Evolutionary conservation across 1,139 yeast species (phyloP).

Genomic region (Hyphopichia wangnamkhiaoensis): DNA sequence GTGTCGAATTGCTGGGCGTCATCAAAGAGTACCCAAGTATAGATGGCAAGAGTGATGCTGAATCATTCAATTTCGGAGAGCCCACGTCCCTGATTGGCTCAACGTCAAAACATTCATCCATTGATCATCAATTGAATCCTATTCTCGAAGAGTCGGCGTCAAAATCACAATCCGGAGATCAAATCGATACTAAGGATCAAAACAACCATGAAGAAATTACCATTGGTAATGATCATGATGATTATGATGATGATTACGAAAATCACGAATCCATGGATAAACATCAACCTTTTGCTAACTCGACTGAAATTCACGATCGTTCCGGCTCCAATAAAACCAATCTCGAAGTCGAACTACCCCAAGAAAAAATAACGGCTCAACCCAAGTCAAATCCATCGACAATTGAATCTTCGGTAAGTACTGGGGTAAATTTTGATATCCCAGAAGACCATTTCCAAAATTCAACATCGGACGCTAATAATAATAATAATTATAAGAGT

Average conservation of each 20-base stretch:
- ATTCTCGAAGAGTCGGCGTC: slow-evolving; percentile 7
- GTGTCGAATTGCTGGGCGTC: no score
- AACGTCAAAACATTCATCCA: neutral
- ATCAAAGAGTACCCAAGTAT: no score
- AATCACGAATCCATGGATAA: neutral
- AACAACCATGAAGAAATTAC: neutral
- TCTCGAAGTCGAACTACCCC: neutral
- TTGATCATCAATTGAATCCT: slow-evolving; percentile 6
- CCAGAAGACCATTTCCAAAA: neutral
- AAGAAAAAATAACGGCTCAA: no score
- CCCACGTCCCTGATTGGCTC: neutral
- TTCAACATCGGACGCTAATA: slow-evolving; percentile 1
- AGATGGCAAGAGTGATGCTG: no score
- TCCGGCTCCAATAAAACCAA: neutral
- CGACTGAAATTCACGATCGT: slow-evolving; percentile 2
- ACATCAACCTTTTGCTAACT: slow-evolving; percentile 1
- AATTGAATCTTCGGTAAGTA: neutral
- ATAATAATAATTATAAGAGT: slow-evolving; percentile 25
- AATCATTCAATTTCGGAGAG: slow-evolving; percentile 2
- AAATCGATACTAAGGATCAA: neutral
- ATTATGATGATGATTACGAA: neutral
- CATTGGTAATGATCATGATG: neutral
- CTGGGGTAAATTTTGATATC: neutral
- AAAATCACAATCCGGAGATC: neutral
- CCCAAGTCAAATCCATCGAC: neutral